Evolutionary conservation across 768 basidiomycete species (phyloP), one percentile per base, ranked within the genome.

Genomic region (Phylloporus sp.): DNA sequence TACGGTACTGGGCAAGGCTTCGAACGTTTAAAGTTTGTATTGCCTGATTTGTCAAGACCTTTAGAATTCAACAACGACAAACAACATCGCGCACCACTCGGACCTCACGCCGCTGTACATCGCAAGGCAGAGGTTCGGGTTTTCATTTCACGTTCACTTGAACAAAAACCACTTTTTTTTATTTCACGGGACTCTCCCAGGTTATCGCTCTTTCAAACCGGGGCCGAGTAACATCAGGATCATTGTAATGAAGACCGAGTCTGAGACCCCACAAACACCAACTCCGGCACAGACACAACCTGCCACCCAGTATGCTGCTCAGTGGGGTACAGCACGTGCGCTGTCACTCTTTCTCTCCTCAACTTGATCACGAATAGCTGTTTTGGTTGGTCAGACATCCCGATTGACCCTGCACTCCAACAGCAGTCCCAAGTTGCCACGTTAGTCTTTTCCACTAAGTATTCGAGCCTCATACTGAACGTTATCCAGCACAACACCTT

Each of bases 321-420:
- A 75, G 52, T 75, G 74, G 74, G 68, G 68, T 43, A 66, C 66
- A 53, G 50, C 59, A 50, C 74, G 74, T 75, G 57, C 52, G 73
- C 59, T 11, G 5, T 26, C 6, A n/a, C 36, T 52, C 26, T 20
- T 51, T 49, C 6, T 57, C 31, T 50, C 28, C 23, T 43, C n/a
- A 1, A 4, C 6, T 48, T 41, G 29, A 36, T 41, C 42, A 32
- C 12, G 24, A 50, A 32, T 26, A 9, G 13, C 49, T 38, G 6
- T 48, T 43, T 39, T 52, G 42, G 31, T 57, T 36, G 49, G 45
- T 11, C 58, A 82, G 83, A 80, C 55, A 84, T 84, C 27, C 79
- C 81, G 11, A 84, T 85, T 47, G 83, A 86, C 62, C 82, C 84
- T 27, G 80, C 80, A n/a, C 72, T 86, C 39, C 84, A 85, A 65